Percentiles rank a stretch among this genome's conserved stretches.
phyloP scores from a whole-genome alignment of 2,329 filamentous ascomycete species.

The Colletotrichum cereale region DNA sequence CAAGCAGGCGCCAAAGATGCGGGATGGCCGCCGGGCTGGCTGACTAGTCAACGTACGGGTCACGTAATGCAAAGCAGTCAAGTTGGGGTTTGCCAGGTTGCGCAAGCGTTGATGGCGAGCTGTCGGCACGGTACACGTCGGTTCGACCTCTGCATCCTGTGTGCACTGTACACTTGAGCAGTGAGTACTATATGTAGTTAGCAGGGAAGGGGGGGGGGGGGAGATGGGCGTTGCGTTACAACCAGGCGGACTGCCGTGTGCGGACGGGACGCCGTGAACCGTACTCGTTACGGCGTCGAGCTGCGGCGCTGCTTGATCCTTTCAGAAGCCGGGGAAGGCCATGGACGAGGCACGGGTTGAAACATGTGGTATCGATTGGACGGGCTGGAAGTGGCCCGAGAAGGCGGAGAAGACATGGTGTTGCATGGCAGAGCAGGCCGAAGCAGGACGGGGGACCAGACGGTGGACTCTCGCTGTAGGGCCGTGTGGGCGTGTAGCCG shows the following conservation, averaged over 20 bases:
- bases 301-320: slow-evolving; percentile 12
- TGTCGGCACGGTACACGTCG: neutral
- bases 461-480: neutral
- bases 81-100: slow-evolving; percentile 3
- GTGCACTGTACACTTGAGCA: neutral
- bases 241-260: neutral
- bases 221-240: neutral
- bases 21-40: neutral
- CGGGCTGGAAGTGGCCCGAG: neutral
- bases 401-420: slow-evolving; percentile 12
- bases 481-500: too few species aligned
- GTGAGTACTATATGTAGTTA: neutral
- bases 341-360: slow-evolving; percentile 26
- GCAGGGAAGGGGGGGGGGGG: neutral
- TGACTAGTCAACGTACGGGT: slow-evolving; percentile 3
- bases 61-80: neutral
- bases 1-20: neutral
- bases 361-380: slow-evolving; percentile 35
- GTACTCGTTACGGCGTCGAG: slow-evolving; percentile 18
- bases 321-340: slow-evolving; percentile 14
- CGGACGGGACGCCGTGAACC: slow-evolving; percentile 16
- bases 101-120: neutral
- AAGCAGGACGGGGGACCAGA: neutral
- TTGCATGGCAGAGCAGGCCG: slow-evolving; percentile 5
- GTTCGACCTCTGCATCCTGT: neutral